These are phyloP conservation scores for Leishmania gerbilli DNA, from an alignment of 208 protist genomes.

Conservation along the genomic window DNA sequence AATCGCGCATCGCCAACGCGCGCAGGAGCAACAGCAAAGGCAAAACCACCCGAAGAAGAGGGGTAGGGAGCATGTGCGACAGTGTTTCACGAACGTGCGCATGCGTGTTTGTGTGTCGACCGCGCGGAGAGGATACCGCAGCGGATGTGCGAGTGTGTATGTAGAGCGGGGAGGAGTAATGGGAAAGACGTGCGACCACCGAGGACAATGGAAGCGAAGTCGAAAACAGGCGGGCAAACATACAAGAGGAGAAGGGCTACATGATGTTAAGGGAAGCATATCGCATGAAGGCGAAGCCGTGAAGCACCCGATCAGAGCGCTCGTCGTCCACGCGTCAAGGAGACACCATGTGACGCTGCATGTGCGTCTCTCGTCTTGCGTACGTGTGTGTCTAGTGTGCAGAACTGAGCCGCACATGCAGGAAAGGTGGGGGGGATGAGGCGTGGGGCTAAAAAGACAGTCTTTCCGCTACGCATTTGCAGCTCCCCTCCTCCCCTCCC, in stretches of 20 bases:
- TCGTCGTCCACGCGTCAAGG: not conserved
- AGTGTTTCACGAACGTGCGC: not conserved
- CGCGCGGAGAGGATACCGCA: not conserved
- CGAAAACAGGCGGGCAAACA: not conserved
- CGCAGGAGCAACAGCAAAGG: not conserved
- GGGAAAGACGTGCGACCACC: not conserved
- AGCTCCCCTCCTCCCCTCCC: not conserved
- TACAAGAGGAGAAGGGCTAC: not conserved
- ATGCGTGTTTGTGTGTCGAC: not conserved
- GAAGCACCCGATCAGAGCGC: not conserved
- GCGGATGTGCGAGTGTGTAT: not conserved
- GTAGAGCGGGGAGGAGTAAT: not conserved
- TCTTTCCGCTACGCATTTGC: not conserved
- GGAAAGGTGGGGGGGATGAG: not conserved
- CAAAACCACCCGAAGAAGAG: not conserved
- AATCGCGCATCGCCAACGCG: not conserved
- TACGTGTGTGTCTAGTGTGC: not conserved
- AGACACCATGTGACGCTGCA: not conserved
- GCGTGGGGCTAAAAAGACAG: not conserved
- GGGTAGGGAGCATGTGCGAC: not conserved
- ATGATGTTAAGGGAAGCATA: not conserved
- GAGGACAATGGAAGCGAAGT: too few relatives aligned
- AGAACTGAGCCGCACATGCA: not conserved
- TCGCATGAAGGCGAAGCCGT: not conserved
- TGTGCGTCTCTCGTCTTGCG: not conserved